Base-by-base conservation (phyloP, 129 eudicot species). In the Helianthus annuus region DNA sequence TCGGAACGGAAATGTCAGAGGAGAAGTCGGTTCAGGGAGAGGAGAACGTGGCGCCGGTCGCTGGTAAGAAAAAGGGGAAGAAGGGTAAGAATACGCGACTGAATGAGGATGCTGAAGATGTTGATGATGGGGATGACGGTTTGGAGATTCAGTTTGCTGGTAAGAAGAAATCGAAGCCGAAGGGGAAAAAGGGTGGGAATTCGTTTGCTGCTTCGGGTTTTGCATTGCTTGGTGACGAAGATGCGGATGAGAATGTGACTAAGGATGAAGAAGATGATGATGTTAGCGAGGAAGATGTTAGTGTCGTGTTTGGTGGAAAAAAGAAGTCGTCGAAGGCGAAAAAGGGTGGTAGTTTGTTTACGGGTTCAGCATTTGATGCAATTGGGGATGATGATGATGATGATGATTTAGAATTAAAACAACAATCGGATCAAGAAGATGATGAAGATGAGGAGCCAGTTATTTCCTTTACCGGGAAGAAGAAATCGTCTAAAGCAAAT, bases 171-270 rank as follows among this genome's bases (percentile, higher is more conserved):
- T 38, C 73, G 0, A 87, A 80, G 69, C 76, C 81, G 1, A 84
- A 84, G 65, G 79, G 74, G 13, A 84, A 84, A 64, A 88, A 91
- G 76, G 59, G 79, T 73, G 89, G 87, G 73, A 76, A 55, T 36
- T 39, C 48, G 61, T 83, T 85, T 80, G 83, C 84, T 82, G 71
- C 83, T 44, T 78, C 91, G 4, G 70, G 56, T 45, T 92, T 89
- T 87, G 98, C 84, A 19, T 75, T 87, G 70, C 83, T 92, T 71
- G 98, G 85, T 70, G 96, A 85, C 11, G 96, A 84, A 62, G 86
- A 85, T 53, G 85, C 69, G 69, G 91, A 70, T 52, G 84, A 76
- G 52, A 49, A 53, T 53, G 61, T 74, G 14, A 74, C 80, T 6
- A 60, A 66, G 36, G 88, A 83, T 48, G 56, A 67, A 53, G 82